A percentile compares a stretch with the other conserved stretches of the same genome.
These are phyloP conservation scores for Beauveria brongniartii DNA, from an alignment of 2,329 filamentous ascomycete species.

Conservation along the genomic window DNA sequence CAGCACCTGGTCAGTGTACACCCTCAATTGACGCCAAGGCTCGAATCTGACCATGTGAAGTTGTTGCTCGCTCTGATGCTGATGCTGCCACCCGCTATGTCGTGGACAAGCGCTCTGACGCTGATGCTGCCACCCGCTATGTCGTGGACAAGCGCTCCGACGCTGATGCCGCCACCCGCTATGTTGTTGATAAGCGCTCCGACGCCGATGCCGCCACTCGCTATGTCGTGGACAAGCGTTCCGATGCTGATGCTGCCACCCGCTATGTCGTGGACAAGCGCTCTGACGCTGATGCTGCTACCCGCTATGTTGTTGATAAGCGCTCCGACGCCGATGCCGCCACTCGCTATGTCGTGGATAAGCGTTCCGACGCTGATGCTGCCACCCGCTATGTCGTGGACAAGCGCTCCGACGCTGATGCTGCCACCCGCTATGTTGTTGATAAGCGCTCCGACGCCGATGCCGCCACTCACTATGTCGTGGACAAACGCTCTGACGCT, in stretches of 20 bases:
- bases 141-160: background rate
- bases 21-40: too few relatives aligned
- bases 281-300: background rate
- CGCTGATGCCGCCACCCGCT: background rate
- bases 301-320: background rate
- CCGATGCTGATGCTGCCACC: background rate
- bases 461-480: background rate
- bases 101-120: background rate
- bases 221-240: background rate
- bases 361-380: background rate
- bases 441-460: background rate
- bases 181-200: background rate
- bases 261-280: background rate
- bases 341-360: background rate
- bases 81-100: background rate
- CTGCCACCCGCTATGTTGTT: background rate
- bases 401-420: background rate
- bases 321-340: background rate
- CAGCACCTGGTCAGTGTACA: background rate
- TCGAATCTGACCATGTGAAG: background rate
- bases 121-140: slow-evolving; percentile 1
- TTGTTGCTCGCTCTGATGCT: slow-evolving; percentile 1
- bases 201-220: background rate
- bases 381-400: background rate
- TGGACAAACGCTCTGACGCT: background rate